Base-by-base conservation (phyloP, 495 filamentous ascomycete species). In the Geopyxis carbonaria region DNA sequence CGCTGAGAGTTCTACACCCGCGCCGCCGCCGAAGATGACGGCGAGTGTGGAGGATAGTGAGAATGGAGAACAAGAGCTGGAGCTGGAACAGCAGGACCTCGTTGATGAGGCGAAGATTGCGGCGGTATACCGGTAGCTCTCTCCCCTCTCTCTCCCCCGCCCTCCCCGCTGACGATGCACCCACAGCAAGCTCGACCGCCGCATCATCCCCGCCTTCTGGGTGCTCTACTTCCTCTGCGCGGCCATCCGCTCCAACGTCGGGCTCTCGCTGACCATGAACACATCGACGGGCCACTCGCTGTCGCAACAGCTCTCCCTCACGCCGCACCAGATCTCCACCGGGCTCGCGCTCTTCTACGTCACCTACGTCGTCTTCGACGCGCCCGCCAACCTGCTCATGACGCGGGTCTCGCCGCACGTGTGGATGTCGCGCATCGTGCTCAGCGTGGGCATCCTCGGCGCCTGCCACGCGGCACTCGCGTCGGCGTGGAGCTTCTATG, bases 361-460 rank as follows among this genome's bases (percentile, higher is more conserved):
- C 37, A 76, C 77, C 52, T 92, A 93, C 62, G 81, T 93, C 43
- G 56, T 86, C 34, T 89, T 89, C 48, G 85, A 92, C 57, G 62
- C 86, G 32, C 86, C 86, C 0, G 87, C 83, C 4, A 93, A 93
- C 56, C 64, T 94, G 47, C 62, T 87, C 51, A 93, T 93, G 84
- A 82, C 76, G 34, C 70, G 67, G 28, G 62, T 93, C 2, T 80
- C 79, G 44, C 85, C 85, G 1, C 77, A 81, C 36, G 73, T 84
- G 4, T 93, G 85, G 83, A 87, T 93, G 83, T 78, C 80, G 41
- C 69, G 85, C 36, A 92, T 93, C 51, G 84, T 92, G 30, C 67
- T 89, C 33, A 79, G 80, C 25, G 84, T 91, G 11, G 83, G 85
- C 5, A 59, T 92, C 28, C 78, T 89, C 34, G 85, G 84, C 1